Evolutionary conservation across 1,284 basidiomycete species (phyloP), one percentile per base, ranked within the genome.

Genomic region (Pascua guehoae): DNA sequence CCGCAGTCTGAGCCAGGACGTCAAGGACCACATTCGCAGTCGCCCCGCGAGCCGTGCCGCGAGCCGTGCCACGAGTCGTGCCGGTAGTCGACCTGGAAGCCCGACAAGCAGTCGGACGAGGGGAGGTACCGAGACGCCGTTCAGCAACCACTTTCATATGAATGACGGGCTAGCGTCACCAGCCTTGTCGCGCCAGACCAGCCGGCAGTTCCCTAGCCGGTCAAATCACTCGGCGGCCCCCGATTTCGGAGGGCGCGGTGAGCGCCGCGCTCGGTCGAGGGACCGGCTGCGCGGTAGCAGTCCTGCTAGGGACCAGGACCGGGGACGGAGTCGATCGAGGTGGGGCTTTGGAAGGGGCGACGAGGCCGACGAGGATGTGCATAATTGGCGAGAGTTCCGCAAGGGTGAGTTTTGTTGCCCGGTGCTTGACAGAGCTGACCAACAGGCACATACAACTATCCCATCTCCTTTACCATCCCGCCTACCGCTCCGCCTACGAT

Each of bases 381-480:
- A 79, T 46, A 85, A 86, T 12, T 97, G 91, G 88, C 88, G 88
- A 67, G 88, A 96, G 74, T 95, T 97, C 76, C 85, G 87, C 64
- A 87, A 89, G 79, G 92, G 92, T 88, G 56, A 46, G 80, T 74
- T 41, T 10, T 24, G n/a, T 14, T 11, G 11, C 32, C n/a, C n/a
- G n/a, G n/a, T n/a, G n/a, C n/a, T n/a, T n/a, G n/a, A 45, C 11
- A 8, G 16, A 7, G 38, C 52, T 53, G 24, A 47, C 32, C 24
- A 54, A 17, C 66, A 89, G 91, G 91, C n/a, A 88, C 86, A 7
- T 97, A 98, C 74, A 92, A 88, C 44, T 98, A 93, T 74, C 93
- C 94, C 1, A 89, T 98, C 67, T 89, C 89, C 16, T 91, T 98
- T 73, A 81, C 86, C 5, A 85, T 98, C 49, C 91, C 94, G 0